These are phyloP conservation scores for Phlebopus sp. DNA, from an alignment of 1,284 basidiomycete genomes.

Conservation along the genomic window DNA sequence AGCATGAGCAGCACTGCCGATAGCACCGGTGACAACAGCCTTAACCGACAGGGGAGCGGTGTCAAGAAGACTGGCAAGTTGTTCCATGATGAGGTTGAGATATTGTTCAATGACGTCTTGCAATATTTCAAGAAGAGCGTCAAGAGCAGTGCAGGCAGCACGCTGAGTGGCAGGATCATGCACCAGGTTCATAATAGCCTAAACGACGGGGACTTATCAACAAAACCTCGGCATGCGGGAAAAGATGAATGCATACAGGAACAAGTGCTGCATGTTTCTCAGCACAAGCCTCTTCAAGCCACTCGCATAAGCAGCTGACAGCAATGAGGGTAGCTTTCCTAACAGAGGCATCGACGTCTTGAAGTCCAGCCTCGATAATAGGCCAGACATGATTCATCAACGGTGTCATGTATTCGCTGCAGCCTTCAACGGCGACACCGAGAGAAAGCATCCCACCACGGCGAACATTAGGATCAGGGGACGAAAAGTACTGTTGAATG, in stretches of 20 bases:
- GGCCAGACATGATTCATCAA: constrained; percentile 94
- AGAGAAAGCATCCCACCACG: constrained; percentile 96
- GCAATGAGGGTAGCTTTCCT: constrained; percentile 95
- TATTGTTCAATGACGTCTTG: constrained; percentile 91
- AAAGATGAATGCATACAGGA: constrained; percentile 56
- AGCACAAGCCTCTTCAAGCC: constrained; percentile 93
- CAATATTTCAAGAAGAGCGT: constrained; percentile 94
- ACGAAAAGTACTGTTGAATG: constrained; percentile 82
- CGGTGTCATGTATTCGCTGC: constrained; percentile 97
- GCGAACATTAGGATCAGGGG: constrained; percentile 73
- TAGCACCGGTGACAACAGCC: constrained; percentile 95
- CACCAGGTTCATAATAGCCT: constrained; percentile 89
- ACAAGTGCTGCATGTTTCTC: constrained; percentile 83
- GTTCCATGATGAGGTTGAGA: constrained; percentile 94
- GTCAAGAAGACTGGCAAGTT: constrained; percentile 86
- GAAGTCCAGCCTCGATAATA: constrained; percentile 86
- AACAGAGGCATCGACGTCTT: constrained; percentile 81
- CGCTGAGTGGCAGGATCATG: constrained; percentile 88
- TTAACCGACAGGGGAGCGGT: constrained; percentile 86
- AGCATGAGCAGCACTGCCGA: constrained; percentile 98
- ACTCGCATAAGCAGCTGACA: constrained; percentile 96
- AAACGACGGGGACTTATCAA: constrained; percentile 2
- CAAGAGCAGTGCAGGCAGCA: constrained; percentile 93
- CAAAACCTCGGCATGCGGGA: not conserved
- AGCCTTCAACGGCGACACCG: constrained; percentile 95